phyloP scores from a whole-genome alignment of 1,284 basidiomycete genomes.

The Rhodotorula mucilaginosa region DNA sequence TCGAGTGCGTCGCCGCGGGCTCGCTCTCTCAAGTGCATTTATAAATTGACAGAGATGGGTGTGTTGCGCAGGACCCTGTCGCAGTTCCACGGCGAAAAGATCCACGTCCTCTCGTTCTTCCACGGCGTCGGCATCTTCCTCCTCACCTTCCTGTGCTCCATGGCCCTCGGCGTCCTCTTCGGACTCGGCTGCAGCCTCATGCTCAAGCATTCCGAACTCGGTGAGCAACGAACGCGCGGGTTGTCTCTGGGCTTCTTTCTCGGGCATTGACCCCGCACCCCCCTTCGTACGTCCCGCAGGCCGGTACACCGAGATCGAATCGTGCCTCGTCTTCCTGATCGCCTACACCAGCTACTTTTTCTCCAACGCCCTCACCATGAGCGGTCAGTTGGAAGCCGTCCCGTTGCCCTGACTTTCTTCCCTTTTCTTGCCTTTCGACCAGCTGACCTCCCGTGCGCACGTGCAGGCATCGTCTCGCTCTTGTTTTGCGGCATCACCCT shows the following conservation, averaged over 20 bases:
- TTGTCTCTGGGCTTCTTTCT: no score
- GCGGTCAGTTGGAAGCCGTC: conserved; percentile 54
- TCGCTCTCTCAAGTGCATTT: background rate
- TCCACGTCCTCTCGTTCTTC: conserved; percentile 84
- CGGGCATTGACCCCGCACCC: background rate
- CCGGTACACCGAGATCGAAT: conserved; percentile 86
- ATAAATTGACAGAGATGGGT: background rate
- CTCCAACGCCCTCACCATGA: conserved; percentile 90
- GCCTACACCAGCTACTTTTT: conserved; percentile 99
- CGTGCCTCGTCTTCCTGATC: conserved; percentile 86
- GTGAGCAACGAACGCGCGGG: conserved; percentile 3
- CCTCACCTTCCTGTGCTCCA: conserved; percentile 88
- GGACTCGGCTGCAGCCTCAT: conserved; percentile 85
- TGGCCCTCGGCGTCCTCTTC: conserved; percentile 87
- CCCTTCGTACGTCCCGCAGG: conserved; percentile 44
- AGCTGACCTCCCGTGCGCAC: no score
- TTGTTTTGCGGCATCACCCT: conserved; percentile 98
- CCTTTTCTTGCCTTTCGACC: no score
- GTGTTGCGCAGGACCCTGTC: conserved; percentile 64
- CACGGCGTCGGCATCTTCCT: conserved; percentile 95
- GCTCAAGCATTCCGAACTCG: conserved; percentile 82
- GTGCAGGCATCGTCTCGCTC: conserved; percentile 81
- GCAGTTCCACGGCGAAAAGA: conserved; percentile 85
- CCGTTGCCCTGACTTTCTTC: no score
- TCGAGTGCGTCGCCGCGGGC: conserved; percentile 70